Evolutionary conservation across 2,329 filamentous ascomycete species (phyloP).

Genomic region (Hypoxylon sp.): DNA sequence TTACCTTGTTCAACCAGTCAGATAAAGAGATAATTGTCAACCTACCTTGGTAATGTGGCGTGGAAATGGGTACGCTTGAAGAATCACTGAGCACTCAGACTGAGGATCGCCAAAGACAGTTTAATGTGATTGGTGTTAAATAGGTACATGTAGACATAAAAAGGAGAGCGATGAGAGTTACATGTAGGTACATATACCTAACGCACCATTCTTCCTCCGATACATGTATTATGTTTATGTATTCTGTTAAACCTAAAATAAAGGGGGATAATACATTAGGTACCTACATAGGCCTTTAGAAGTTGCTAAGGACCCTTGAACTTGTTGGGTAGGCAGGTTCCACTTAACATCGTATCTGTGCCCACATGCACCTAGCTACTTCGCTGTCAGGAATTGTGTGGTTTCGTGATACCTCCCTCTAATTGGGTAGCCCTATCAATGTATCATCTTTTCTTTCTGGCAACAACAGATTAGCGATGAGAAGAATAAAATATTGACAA

Average conservation of each 20-base stretch:
- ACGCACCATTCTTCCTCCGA: no score
- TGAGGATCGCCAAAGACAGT: constrained; percentile 8
- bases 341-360: constrained; percentile 10
- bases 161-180: constrained; percentile 1
- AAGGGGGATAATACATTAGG: neutral
- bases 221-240: neutral
- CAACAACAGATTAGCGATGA: constrained; percentile 22
- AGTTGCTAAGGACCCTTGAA: constrained; percentile 10
- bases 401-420: constrained; percentile 16
- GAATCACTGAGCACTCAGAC: constrained; percentile 1
- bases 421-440: constrained; percentile 40
- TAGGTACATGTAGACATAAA: no score
- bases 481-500: constrained; percentile 1
- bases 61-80: constrained; percentile 6
- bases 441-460: constrained; percentile 13
- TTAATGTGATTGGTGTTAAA: constrained; percentile 24
- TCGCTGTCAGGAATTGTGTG: neutral
- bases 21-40: constrained; percentile 16
- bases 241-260: constrained; percentile 6
- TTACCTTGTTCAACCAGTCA: neutral
- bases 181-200: neutral
- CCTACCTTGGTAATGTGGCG: constrained; percentile 26
- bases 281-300: neutral
- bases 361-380: neutral
- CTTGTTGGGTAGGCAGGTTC: constrained; percentile 11